A percentile compares a stretch with the other conserved stretches of the same genome.
Conservation (phyloP, 1,284 basidiomycete genomes). For the Taiwanofungus camphoratus region DNA sequence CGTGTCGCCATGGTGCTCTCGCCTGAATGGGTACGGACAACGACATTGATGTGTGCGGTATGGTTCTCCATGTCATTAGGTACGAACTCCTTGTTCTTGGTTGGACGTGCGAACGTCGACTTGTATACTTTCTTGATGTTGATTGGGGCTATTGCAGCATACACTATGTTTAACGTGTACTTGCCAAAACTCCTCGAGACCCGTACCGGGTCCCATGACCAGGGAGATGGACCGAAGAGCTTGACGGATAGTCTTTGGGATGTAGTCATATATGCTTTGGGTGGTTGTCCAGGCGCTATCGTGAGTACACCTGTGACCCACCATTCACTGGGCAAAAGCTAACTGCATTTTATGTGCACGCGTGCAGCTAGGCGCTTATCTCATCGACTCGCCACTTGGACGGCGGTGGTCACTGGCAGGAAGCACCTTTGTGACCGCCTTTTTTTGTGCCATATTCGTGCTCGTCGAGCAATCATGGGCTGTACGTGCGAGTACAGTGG, state of each 20-base stretch:
- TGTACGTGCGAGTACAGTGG: constrained; percentile 73
- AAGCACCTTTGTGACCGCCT: constrained; percentile 77
- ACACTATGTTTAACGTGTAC: constrained; percentile 97
- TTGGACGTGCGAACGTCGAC: too few relatives aligned
- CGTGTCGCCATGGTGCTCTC: constrained; percentile 74
- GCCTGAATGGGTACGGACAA: constrained; percentile 80
- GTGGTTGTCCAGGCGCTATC: constrained; percentile 83
- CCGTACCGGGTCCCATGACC: constrained; percentile 26
- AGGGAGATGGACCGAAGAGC: constrained; percentile 34
- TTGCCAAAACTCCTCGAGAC: constrained; percentile 86
- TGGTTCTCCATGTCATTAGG: constrained; percentile 83
- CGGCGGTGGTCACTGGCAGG: constrained; percentile 74
- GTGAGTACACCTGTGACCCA: constrained; percentile 40
- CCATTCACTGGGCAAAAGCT: background rate
- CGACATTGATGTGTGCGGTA: constrained; percentile 77
- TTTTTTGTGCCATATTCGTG: constrained; percentile 75
- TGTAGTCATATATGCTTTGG: constrained; percentile 77
- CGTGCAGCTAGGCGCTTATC: constrained; percentile 77
- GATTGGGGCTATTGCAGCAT: constrained; percentile 43
- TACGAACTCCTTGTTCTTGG: constrained; percentile 35
- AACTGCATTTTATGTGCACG: background rate
- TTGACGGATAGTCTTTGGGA: constrained; percentile 74
- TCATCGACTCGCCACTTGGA: constrained; percentile 79
- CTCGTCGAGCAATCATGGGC: constrained; percentile 55
- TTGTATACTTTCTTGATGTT: constrained; percentile 6